Conservation (phyloP, 352 stramenopile species). For the Phytophthora agathidicida region DNA sequence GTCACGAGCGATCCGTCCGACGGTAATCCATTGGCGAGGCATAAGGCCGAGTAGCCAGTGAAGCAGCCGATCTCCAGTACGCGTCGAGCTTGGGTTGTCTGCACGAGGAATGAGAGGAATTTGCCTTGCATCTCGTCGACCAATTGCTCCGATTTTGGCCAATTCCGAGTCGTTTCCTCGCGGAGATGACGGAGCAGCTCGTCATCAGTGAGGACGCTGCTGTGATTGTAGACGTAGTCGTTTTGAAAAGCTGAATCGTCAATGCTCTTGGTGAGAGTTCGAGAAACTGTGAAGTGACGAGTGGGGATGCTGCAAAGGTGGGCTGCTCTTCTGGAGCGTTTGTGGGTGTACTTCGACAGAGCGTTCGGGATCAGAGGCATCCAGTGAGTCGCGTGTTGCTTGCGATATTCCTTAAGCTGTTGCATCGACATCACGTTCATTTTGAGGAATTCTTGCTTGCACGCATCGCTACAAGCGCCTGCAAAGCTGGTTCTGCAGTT, state of each 20-base stretch:
- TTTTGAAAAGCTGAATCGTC: conserved; percentile 28
- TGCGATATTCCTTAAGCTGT: conserved; percentile 54
- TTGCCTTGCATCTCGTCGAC: conserved; percentile 68
- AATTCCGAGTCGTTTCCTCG: conserved; percentile 39
- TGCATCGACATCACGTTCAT: conserved; percentile 52
- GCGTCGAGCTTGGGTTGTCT: conserved; percentile 66
- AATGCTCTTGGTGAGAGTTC: conserved; percentile 34
- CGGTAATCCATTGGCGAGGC: conserved; percentile 66
- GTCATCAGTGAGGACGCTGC: conserved; percentile 29
- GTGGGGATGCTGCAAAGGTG: no score
- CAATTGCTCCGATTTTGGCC: conserved; percentile 61
- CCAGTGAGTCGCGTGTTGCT: conserved; percentile 50
- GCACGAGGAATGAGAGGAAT: conserved; percentile 75
- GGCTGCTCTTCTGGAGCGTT: conserved; percentile 27
- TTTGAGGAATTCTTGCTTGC: conserved; percentile 51
- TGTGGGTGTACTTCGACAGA: conserved; percentile 16
- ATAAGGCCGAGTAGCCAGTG: conserved; percentile 93
- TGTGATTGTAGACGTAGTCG: conserved; percentile 34
- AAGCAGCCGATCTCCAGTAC: conserved; percentile 95
- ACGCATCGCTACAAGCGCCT: conserved; percentile 48
- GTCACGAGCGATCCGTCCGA: conserved; percentile 44
- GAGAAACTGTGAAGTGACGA: conserved; percentile 33
- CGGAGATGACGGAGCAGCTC: conserved; percentile 50
- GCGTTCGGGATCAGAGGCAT: conserved; percentile 52
- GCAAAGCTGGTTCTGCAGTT: conserved; percentile 31